Conservation (phyloP, 202 grass and related monocot species). For the Saccharum hybrid region DNA sequence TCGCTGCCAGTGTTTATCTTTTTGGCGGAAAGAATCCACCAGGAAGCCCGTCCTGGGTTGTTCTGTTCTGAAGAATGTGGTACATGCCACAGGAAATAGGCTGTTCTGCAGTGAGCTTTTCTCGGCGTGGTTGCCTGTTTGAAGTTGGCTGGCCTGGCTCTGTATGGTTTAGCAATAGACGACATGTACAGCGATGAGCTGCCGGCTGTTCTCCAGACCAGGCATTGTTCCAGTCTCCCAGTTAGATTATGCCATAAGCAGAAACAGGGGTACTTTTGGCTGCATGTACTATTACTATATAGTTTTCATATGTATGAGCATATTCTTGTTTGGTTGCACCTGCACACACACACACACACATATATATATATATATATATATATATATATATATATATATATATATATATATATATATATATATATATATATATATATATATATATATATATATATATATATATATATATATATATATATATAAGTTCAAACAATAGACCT, state of each 20-base stretch:
- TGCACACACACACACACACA: not conserved
- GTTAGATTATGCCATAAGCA: constrained; percentile 22
- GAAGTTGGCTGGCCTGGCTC: constrained; percentile 20
- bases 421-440: too few species aligned
- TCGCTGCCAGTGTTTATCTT: constrained; percentile 45
- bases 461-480: not conserved
- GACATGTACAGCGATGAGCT: constrained; percentile 38
- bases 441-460: too few species aligned
- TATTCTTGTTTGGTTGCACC: constrained; percentile 9
- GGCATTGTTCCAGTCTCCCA: constrained; percentile 33
- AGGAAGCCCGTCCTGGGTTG: constrained; percentile 36
- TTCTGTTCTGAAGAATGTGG: constrained; percentile 24
- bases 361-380: too few species aligned
- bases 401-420: too few species aligned
- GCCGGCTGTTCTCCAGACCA: constrained; percentile 51
- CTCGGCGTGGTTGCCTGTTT: constrained; percentile 20
- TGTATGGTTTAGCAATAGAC: constrained; percentile 31
- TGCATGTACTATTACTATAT: not conserved
- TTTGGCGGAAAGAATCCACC: constrained; percentile 33
- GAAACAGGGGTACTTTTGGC: not conserved
- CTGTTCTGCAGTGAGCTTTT: constrained; percentile 41
- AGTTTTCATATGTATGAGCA: not conserved
- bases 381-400: too few species aligned
- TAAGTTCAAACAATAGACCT: not conserved
- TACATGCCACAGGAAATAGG: constrained; percentile 43